A percentile compares a stretch with the other conserved stretches of the same genome.
Conservation (phyloP, 2,329 filamentous ascomycete species). For the Fusarium verrucosum region DNA sequence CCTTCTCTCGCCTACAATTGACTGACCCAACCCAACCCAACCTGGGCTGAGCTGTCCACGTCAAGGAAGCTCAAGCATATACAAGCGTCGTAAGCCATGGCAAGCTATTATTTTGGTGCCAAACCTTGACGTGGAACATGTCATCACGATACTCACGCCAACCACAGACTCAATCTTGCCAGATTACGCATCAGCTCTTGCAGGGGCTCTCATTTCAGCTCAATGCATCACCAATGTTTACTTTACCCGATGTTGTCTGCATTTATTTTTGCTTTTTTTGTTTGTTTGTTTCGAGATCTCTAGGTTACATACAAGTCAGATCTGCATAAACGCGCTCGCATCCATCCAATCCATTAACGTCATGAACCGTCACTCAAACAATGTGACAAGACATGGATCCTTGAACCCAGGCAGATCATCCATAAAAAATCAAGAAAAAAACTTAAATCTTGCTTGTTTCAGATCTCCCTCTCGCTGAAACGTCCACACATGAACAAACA, state of each 20-base stretch:
- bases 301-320: not conserved
- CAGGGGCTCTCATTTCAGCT: not conserved
- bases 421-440: conserved; percentile 18
- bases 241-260: too few species aligned
- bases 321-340: conserved; percentile 16
- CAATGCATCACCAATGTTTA: not conserved
- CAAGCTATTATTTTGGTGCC: not conserved
- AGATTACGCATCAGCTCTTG: not conserved
- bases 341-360: conserved; percentile 3
- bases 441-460: conserved; percentile 10
- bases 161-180: not conserved
- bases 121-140: not conserved
- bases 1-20: too few species aligned
- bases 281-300: not conserved
- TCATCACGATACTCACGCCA: not conserved
- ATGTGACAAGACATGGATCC: conserved; percentile 10
- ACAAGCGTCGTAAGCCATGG: conserved; percentile 12
- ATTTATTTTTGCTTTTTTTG: not conserved
- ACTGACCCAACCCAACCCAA: not conserved
- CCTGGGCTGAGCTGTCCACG: too few species aligned
- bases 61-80: not conserved
- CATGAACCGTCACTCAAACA: conserved; percentile 18
- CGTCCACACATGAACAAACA: too few species aligned
- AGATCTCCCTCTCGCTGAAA: not conserved
- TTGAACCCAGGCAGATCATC: conserved; percentile 6